Percentiles rank a stretch among this genome's conserved stretches.
phyloP scores from a whole-genome alignment of 495 filamentous ascomycete genomes.

The Penicillium simplicissimum region DNA sequence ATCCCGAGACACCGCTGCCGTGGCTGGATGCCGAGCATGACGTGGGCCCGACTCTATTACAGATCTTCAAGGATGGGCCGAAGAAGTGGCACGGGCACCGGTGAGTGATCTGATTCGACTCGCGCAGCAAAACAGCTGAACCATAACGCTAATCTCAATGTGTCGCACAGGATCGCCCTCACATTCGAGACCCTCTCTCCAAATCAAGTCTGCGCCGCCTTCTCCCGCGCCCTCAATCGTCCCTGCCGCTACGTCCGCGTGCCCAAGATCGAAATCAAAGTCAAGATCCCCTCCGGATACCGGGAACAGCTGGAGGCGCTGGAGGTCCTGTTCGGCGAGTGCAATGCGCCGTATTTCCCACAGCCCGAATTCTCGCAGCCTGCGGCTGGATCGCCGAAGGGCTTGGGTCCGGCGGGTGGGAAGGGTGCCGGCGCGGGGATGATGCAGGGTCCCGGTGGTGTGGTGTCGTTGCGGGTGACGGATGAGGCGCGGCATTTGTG shows the following conservation, averaged over 20 bases:
- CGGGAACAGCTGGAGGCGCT: conserved; percentile 80
- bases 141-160: neutral
- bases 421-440: conserved; percentile 61
- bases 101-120: conserved; percentile 42
- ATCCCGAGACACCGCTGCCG: conserved; percentile 82
- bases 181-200: conserved; percentile 91
- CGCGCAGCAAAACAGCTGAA: neutral
- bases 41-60: conserved; percentile 88
- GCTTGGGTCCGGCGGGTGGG: conserved; percentile 60
- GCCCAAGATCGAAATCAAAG: conserved; percentile 74
- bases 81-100: conserved; percentile 81
- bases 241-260: conserved; percentile 75
- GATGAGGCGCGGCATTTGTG: conserved; percentile 75
- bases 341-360: conserved; percentile 66
- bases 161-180: conserved; percentile 68
- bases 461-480: conserved; percentile 58
- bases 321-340: conserved; percentile 60
- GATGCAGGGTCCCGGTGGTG: conserved; percentile 58
- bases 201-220: conserved; percentile 74
- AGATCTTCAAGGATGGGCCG: conserved; percentile 92
- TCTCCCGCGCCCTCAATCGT: conserved; percentile 73
- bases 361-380: conserved; percentile 50
- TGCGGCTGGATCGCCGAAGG: conserved; percentile 47
- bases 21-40: conserved; percentile 98
- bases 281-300: conserved; percentile 86